Conservation (phyloP, 768 basidiomycete genomes). For the Termitomyces sp. region DNA sequence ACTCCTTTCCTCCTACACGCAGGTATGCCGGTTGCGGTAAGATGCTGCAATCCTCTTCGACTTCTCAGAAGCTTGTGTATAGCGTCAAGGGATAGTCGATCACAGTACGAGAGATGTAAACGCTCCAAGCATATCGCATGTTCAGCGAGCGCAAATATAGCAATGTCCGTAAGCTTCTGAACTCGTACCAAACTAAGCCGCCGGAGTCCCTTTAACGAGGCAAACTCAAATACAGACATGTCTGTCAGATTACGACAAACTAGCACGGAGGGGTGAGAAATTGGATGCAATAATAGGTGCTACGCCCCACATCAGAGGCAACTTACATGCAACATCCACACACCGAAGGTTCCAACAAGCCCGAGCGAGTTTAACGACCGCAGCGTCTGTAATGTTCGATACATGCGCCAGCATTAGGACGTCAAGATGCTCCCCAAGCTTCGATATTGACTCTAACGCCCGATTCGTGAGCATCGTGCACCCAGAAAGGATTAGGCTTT, state of each 20-base stretch:
- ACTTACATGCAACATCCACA: conserved; percentile 86
- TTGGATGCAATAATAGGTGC: conserved; percentile 2
- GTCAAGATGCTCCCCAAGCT: conserved; percentile 74
- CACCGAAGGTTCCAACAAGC: conserved; percentile 73
- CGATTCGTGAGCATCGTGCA: conserved; percentile 75
- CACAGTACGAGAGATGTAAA: conserved; percentile 86
- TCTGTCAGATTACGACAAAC: conserved; percentile 86
- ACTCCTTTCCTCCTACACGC: conserved; percentile 70
- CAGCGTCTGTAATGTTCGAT: conserved; percentile 75
- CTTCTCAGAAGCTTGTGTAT: conserved; percentile 67
- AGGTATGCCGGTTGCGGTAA: conserved; percentile 79
- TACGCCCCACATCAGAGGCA: conserved; percentile 12
- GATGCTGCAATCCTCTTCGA: conserved; percentile 61
- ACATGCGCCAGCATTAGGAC: conserved; percentile 81
- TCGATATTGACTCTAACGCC: conserved; percentile 64
- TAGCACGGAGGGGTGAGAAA: conserved; percentile 27
- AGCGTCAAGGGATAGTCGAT: conserved; percentile 72
- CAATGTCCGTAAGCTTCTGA: conserved; percentile 81
- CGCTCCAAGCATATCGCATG: conserved; percentile 70
- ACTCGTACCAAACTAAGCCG: conserved; percentile 82
- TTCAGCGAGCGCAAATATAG: conserved; percentile 74
- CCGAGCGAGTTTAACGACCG: conserved; percentile 64
- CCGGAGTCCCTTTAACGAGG: conserved; percentile 63
- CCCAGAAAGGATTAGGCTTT: conserved; percentile 74
- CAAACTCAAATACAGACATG: conserved; percentile 79